Base-by-base conservation (phyloP, 805 yeast species). In the Zygoascus ofunaensis region DNA sequence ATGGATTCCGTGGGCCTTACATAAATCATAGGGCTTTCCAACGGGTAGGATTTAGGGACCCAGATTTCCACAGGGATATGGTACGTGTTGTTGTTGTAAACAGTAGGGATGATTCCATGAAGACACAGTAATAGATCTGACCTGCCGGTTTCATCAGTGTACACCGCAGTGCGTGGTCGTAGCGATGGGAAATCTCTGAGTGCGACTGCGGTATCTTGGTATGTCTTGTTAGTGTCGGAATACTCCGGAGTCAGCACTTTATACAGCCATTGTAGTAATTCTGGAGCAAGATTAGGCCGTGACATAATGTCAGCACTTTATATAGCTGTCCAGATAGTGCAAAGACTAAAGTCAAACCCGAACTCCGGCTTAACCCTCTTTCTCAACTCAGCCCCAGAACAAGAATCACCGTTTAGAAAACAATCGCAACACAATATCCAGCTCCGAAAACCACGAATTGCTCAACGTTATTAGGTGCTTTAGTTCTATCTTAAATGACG, bases 1-100 rank as follows among this genome's bases (percentile, higher is more conserved):
- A 69, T 68, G 12, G 57, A 58, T 30, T 64, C 65, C n/a, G 77
- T 71, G 2, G 81, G 78, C 18, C 72, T 69, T 8, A 87, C 74
- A 55, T 69, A 82, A 0, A 77, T 72, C n/a, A 77, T 53, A 0
- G 97, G 97, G 1, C 80, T 71, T 2, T 64, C 67, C n/a, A 55
- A 52, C 0, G 96, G 95, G 52, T 83, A 87, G 20, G 69, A 66
- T 22, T 71, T 70, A 0, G 95, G 94, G 4, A 89, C 55, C 94
- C 95, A 87, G 3, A 87, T 60, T 43, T 77, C 78, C 10, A 87
- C 55, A 0, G 87, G 89, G 15, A 75, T 62, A n/a, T 65, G 61
- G 49, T 70, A 65, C 0, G 55, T 53, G 0, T 54, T 45, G 1
- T 59, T 58, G 12, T 52, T 53, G 10, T 62, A 58, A 3, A 51